These are phyloP conservation scores for Colletotrichum orbiculare DNA, from an alignment of 2,329 filamentous ascomycete genomes.

Conservation along the genomic window DNA sequence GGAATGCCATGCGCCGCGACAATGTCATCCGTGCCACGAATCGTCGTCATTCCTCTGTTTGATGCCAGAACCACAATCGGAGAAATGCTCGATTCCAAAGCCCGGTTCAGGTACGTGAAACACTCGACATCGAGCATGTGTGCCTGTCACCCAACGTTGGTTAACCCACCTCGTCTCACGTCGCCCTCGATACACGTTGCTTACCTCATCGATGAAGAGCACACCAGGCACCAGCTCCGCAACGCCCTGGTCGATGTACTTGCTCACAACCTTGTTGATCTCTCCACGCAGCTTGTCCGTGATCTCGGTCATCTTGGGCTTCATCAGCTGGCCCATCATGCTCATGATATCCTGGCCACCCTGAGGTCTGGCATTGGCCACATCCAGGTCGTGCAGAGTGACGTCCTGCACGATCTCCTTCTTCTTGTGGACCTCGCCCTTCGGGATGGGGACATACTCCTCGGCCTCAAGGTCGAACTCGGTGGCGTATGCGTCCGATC, in stretches of 20 bases:
- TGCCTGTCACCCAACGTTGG: slow-evolving; percentile 66
- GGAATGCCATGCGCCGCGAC: slow-evolving; percentile 93
- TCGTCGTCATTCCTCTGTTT: slow-evolving; percentile 93
- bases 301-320: slow-evolving; percentile 99
- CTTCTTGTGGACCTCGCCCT: slow-evolving; percentile 99
- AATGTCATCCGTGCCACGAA: slow-evolving; percentile 86
- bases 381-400: slow-evolving; percentile 94
- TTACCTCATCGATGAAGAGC: slow-evolving; percentile 97
- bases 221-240: slow-evolving; percentile 98
- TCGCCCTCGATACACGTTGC: slow-evolving; percentile 30
- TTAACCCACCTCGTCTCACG: slow-evolving; percentile 32
- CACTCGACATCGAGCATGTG: slow-evolving; percentile 99
- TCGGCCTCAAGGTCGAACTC: slow-evolving; percentile 99
- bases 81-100: slow-evolving; percentile 93
- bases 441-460: slow-evolving; percentile 98
- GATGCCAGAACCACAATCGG: slow-evolving; percentile 98
- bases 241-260: slow-evolving; percentile 98
- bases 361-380: slow-evolving; percentile 94
- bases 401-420: slow-evolving; percentile 99
- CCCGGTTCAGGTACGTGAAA: slow-evolving; percentile 98
- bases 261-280: slow-evolving; percentile 99
- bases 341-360: slow-evolving; percentile 99
- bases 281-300: slow-evolving; percentile 95
- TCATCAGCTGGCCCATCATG: slow-evolving; percentile 99
- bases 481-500: slow-evolving; percentile 96